A percentile compares a stretch with the other conserved stretches of the same genome.
Conservation (phyloP, 768 basidiomycete genomes). For the Rhodotorula diobovata region DNA sequence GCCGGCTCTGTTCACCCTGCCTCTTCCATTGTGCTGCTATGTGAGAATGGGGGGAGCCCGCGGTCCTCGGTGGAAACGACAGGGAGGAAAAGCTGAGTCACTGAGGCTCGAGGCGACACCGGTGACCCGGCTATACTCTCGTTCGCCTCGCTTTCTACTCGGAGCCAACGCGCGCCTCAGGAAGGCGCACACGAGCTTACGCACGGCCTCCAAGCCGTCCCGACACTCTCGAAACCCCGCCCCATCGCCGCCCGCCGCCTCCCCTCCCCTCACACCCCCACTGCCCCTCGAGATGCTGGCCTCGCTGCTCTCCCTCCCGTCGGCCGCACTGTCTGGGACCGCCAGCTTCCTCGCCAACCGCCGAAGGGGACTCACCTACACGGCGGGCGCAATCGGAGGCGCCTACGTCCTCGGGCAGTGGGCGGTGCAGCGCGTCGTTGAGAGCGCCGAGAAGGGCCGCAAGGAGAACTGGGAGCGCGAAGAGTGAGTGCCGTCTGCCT, state of each 20-base stretch:
- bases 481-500: constrained; percentile 53
- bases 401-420: constrained; percentile 63
- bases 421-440: constrained; percentile 60
- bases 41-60: too few species aligned
- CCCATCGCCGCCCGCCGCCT: constrained; percentile 5
- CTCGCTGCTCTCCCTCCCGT: neutral
- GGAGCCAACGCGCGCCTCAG: too few species aligned
- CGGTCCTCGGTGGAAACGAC: too few species aligned
- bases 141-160: too few species aligned
- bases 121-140: too few species aligned
- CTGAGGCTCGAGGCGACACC: too few species aligned
- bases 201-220: too few species aligned
- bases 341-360: constrained; percentile 56
- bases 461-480: constrained; percentile 63
- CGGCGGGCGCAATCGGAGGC: constrained; percentile 58
- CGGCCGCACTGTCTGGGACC: constrained; percentile 38
- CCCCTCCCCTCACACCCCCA: neutral
- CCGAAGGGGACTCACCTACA: constrained; percentile 53
- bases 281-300: constrained; percentile 4
- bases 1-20: too few species aligned
- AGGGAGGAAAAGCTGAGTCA: too few species aligned
- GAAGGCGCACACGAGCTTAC: too few species aligned
- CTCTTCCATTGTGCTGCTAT: too few species aligned
- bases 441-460: constrained; percentile 61
- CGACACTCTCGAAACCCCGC: too few species aligned